These are phyloP conservation scores for Scedosporium minutisporum DNA, from an alignment of 2,329 filamentous ascomycete species.

Conservation along the genomic window DNA sequence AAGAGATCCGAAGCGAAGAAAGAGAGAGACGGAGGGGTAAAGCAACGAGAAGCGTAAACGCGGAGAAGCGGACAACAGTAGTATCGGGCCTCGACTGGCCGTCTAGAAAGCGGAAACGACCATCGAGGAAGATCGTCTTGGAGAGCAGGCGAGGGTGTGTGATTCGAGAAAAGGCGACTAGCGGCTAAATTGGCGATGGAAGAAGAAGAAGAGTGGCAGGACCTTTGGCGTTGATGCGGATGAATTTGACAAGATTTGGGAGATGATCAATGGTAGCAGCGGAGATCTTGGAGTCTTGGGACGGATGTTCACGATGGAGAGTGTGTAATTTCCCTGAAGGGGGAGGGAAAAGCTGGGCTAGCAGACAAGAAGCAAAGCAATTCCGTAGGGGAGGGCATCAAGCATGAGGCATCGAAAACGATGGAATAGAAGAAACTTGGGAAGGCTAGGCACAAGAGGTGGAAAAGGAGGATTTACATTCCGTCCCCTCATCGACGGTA, in stretches of 20 bases:
- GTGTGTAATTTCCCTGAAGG: neutral
- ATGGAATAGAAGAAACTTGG: neutral
- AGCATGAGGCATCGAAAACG: neutral
- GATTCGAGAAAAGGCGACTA: neutral
- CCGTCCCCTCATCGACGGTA: slow-evolving; percentile 6
- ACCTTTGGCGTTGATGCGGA: slow-evolving; percentile 4
- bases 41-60: neutral
- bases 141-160: neutral
- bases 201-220: neutral
- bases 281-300: slow-evolving; percentile 1
- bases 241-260: slow-evolving; percentile 2
- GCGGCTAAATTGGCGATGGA: slow-evolving; percentile 6
- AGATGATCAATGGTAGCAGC: slow-evolving; percentile 1
- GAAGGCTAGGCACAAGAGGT: neutral
- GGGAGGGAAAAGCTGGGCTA: neutral
- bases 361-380: slow-evolving; percentile 1
- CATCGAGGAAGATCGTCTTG: slow-evolving; percentile 1
- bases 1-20: neutral
- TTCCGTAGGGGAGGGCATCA: neutral
- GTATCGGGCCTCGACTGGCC: slow-evolving; percentile 2
- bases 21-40: neutral
- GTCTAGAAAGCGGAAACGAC: slow-evolving; percentile 4
- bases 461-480: slow-evolving; percentile 6
- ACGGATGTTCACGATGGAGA: slow-evolving; percentile 2
- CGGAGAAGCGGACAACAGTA: neutral